Conservation (phyloP, 164 flowering plant species). For the Vitis labrusca region DNA sequence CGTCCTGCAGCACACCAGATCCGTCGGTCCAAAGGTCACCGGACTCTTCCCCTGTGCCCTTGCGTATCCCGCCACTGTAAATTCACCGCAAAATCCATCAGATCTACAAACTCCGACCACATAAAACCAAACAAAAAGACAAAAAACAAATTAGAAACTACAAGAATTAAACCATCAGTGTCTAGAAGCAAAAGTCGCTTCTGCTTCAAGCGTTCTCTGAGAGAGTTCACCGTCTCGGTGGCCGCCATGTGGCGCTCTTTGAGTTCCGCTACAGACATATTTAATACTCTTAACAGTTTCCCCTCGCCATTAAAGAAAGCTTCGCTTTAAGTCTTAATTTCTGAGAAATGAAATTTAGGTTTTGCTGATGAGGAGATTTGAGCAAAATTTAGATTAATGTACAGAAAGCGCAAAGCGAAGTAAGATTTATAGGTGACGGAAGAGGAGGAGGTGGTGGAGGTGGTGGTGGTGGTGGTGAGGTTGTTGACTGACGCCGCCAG, state of each 20-base stretch:
- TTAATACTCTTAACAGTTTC: background rate
- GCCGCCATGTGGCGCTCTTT: slow-evolving; percentile 81
- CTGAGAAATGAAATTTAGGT: too few relatives aligned
- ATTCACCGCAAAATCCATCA: slow-evolving; percentile 5
- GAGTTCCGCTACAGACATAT: slow-evolving; percentile 80
- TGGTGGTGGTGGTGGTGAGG: too few relatives aligned
- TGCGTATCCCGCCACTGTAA: slow-evolving; percentile 75
- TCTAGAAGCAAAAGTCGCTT: slow-evolving; percentile 74
- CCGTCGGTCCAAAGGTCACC: slow-evolving; percentile 80
- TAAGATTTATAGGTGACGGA: too few relatives aligned
- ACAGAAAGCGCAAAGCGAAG: too few relatives aligned
- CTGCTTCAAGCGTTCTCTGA: slow-evolving; percentile 73
- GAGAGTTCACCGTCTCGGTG: slow-evolving; percentile 52
- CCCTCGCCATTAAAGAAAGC: too few relatives aligned
- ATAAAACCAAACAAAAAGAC: background rate
- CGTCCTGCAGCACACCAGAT: slow-evolving; percentile 89
- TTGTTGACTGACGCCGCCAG: too few relatives aligned
- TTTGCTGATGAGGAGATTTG: too few relatives aligned
- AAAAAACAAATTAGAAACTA: background rate
- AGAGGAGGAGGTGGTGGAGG: too few relatives aligned
- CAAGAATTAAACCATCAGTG: slow-evolving; percentile 59
- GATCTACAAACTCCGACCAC: slow-evolving; percentile 10
- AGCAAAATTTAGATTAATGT: too few relatives aligned
- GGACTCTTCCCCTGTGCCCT: slow-evolving; percentile 59
- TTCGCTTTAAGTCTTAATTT: too few relatives aligned